Base-by-base conservation (phyloP, 2,329 filamentous ascomycete species). In the Talaromyces pinophilus region DNA sequence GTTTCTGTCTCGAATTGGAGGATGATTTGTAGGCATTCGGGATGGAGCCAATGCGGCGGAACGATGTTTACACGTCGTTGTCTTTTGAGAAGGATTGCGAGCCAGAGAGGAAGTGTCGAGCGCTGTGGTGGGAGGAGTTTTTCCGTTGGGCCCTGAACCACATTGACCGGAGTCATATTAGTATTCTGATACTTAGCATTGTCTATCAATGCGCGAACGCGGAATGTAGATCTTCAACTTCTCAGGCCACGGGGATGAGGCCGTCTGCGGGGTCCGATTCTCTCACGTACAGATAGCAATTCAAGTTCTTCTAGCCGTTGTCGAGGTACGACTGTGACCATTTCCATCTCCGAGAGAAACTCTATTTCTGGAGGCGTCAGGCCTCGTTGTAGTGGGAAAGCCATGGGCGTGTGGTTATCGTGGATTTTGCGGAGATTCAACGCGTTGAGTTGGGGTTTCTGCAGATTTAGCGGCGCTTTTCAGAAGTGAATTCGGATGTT, bases 341-440 rank as follows among this genome's bases (percentile, higher is more conserved):
- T 87, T 82, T 98, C 94, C 93, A 97, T 98, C 82, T 99, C 95
- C 79, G 93, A 97, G 33, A 98, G 83, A 75, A 98, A 99, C 61
- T 93, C 91, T 55, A 96, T 91, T 81, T 99, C 95, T 70, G 91
- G 85, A 67, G 95, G 92, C 72, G 91, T 90, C 54, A 97, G 85
- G 78, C 90, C 86, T 69, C 85, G 82, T 46, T 85, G 85, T 50
- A 88, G 82, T 69, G 86, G 85, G 70, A 88, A 84, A 62, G 87
- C 87, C 87, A 89, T 89, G 64, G 54, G 30, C 17, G 28, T 54
- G 25, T 30, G 48, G 66, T 50, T 35, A 17, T 61, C 15, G 54
- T 28, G 22, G 42, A 44, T 40, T 17, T 59, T 63, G 35, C 38
- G 52, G 38, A 52, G 38, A 55, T 40, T 30, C 42, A 54, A 63